These are phyloP conservation scores for Trichocomaceae sp. DNA, from an alignment of 2,329 filamentous ascomycete genomes.

Conservation along the genomic window DNA sequence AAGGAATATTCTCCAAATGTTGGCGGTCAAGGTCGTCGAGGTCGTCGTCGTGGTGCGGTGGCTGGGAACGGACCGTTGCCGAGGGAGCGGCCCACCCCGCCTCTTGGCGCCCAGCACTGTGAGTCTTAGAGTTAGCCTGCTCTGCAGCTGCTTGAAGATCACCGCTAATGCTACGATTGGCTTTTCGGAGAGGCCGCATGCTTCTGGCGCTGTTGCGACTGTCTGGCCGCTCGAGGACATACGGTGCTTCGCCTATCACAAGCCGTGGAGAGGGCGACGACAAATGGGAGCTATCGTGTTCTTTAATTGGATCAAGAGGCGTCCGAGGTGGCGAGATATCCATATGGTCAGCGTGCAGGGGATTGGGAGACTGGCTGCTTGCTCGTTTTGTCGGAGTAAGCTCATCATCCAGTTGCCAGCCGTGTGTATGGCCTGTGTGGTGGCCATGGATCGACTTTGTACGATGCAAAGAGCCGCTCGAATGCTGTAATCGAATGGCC, in stretches of 20 bases:
- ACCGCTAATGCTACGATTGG: constrained; percentile 62
- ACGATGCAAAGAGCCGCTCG: constrained; percentile 25
- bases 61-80: constrained; percentile 19
- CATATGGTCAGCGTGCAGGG: constrained; percentile 23
- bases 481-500: constrained; percentile 11
- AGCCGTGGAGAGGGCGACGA: constrained; percentile 16
- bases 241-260: constrained; percentile 25
- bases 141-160: constrained; percentile 54
- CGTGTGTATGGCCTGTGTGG: constrained; percentile 21
- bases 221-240: constrained; percentile 26
- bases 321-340: constrained; percentile 31
- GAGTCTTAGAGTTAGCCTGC: neutral
- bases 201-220: constrained; percentile 42
- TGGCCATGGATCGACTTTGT: constrained; percentile 34
- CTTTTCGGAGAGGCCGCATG: constrained; percentile 65
- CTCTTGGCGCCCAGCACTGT: constrained; percentile 7
- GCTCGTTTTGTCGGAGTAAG: constrained; percentile 10
- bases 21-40: constrained; percentile 15
- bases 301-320: constrained; percentile 45
- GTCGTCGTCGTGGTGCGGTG: constrained; percentile 3
- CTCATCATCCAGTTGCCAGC: constrained; percentile 29
- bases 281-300: constrained; percentile 29
- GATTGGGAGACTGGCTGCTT: constrained; percentile 2
- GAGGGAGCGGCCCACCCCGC: constrained; percentile 8
- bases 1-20: constrained; percentile 35